Conservation (phyloP, 2,329 filamentous ascomycete genomes). For the Coccinonectria pachysandricola region DNA sequence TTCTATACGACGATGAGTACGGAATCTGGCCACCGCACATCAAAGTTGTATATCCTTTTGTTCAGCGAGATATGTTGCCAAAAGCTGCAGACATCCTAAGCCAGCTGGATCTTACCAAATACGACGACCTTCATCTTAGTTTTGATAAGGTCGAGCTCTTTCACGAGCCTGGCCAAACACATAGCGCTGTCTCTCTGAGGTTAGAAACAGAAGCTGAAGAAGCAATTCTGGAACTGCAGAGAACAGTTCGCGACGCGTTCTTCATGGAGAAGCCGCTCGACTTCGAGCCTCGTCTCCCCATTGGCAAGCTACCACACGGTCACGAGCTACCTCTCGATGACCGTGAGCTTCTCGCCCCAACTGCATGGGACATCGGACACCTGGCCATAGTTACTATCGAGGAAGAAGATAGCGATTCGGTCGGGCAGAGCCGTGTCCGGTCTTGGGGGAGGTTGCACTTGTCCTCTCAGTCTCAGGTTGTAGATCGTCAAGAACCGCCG, state of each 20-base stretch:
- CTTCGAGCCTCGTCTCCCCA: constrained; percentile 43
- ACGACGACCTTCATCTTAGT: constrained; percentile 16
- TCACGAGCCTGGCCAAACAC: too few relatives aligned
- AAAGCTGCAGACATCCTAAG: constrained; percentile 26
- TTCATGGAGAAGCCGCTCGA: too few relatives aligned
- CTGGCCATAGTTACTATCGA: constrained; percentile 46
- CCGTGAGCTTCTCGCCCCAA: constrained; percentile 32
- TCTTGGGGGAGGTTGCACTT: too few relatives aligned
- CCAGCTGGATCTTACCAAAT: constrained; percentile 6
- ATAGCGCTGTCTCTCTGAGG: constrained; percentile 39
- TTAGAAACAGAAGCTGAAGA: constrained; percentile 8
- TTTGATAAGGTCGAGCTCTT: too few relatives aligned
- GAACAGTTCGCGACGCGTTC: too few relatives aligned
- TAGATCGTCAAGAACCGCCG: constrained; percentile 22
- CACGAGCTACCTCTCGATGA: constrained; percentile 44
- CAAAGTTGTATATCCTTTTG: constrained; percentile 58
- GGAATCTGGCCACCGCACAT: constrained; percentile 56
- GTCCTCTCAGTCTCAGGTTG: too few relatives aligned
- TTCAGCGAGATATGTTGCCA: constrained; percentile 35
- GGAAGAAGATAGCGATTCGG: constrained; percentile 15
- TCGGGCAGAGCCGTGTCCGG: constrained; percentile 38
- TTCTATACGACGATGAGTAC: constrained; percentile 52
- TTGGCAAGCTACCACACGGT: constrained; percentile 46
- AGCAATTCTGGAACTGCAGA: constrained; percentile 24
- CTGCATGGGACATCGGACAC: constrained; percentile 38